phyloP scores from a whole-genome alignment of 331 rosid genomes.

The Prunus yedoensis region DNA sequence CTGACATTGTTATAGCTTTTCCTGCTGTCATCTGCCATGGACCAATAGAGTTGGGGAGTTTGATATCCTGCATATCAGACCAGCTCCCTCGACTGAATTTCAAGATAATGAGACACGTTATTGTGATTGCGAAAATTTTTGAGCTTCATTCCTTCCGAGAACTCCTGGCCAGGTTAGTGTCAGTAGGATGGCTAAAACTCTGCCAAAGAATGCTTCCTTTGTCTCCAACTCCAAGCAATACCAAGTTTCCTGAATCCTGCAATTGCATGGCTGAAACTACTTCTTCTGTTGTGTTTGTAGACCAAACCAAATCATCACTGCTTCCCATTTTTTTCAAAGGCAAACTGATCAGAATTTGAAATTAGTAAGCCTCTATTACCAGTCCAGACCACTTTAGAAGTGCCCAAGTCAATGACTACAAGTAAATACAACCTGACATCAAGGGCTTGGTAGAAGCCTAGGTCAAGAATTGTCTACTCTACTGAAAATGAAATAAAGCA shows the following conservation, averaged over 20 bases:
- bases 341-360: conserved; percentile 14
- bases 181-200: conserved; percentile 39
- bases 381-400: conserved; percentile 36
- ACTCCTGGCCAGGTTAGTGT: conserved; percentile 36
- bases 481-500: too few species aligned
- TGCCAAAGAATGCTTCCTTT: conserved; percentile 32
- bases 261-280: conserved; percentile 22
- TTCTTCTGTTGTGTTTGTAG: conserved; percentile 31
- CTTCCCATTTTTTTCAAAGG: conserved; percentile 20
- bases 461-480: too few species aligned
- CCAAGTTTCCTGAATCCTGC: conserved; percentile 38
- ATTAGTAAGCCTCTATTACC: conserved; percentile 32
- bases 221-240: conserved; percentile 9
- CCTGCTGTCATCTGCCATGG: conserved; percentile 26
- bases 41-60: conserved; percentile 36
- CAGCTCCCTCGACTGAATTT: conserved; percentile 25
- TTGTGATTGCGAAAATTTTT: conserved; percentile 22
- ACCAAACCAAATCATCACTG: conserved; percentile 13
- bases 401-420: conserved; percentile 31
- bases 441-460: conserved; percentile 27
- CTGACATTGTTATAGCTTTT: conserved; percentile 16
- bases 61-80: conserved; percentile 30
- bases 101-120: conserved; percentile 22
- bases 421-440: conserved; percentile 27
- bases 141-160: conserved; percentile 33